These are phyloP conservation scores for Gossypioides kirkii DNA, from an alignment of 345 rosid genomes.

Conservation along the genomic window DNA sequence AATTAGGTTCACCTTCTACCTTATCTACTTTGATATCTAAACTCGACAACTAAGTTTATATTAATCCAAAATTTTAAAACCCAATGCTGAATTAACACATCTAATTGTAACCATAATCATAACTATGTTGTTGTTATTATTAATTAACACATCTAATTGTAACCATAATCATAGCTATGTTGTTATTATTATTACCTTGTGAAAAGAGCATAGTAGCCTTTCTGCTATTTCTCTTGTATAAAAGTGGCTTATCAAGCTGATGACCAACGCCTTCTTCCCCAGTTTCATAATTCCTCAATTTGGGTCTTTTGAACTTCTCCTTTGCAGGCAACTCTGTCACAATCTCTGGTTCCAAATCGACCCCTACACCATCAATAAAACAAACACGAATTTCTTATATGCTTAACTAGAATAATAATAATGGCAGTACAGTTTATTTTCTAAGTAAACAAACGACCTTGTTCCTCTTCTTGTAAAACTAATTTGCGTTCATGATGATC, in stretches of 20 bases:
- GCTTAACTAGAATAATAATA: neutral
- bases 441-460: neutral
- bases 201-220: neutral
- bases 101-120: too few species aligned
- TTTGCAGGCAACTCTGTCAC: slow-evolving; percentile 52
- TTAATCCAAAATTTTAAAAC: too few species aligned
- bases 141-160: too few species aligned
- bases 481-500: slow-evolving; percentile 12
- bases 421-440: neutral
- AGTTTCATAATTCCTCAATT: slow-evolving; percentile 25
- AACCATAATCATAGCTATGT: too few species aligned
- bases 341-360: slow-evolving; percentile 33
- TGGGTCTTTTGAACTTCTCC: slow-evolving; percentile 47
- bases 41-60: too few species aligned
- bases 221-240: slow-evolving; percentile 21
- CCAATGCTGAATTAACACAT: too few species aligned
- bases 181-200: slow-evolving; percentile 15
- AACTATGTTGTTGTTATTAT: neutral
- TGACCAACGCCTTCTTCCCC: neutral
- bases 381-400: neutral
- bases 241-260: slow-evolving; percentile 27
- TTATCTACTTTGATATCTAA: too few species aligned
- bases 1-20: too few species aligned
- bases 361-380: slow-evolving; percentile 18
- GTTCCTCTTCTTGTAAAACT: slow-evolving; percentile 23